These are phyloP conservation scores for Coprinopsis cinerea DNA, from an alignment of 768 basidiomycete genomes.

Conservation along the genomic window DNA sequence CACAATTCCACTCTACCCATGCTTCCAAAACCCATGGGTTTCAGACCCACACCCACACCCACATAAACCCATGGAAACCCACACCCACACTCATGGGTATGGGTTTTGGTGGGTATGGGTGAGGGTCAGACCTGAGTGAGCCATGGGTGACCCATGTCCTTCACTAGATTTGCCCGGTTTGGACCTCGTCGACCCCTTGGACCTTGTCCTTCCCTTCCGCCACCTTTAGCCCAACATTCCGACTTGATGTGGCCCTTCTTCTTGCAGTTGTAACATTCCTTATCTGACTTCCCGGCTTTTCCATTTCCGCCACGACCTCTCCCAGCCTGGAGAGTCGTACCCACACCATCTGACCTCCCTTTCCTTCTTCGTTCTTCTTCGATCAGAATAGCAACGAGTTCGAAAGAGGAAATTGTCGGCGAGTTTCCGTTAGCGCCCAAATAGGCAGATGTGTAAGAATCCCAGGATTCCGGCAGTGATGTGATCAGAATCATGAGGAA, in stretches of 20 bases:
- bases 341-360: not conserved
- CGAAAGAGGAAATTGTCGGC: slow-evolving; percentile 14
- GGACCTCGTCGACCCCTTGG: slow-evolving; percentile 22
- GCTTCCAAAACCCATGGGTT: too few species aligned
- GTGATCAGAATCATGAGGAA: slow-evolving; percentile 25
- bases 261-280: slow-evolving; percentile 29
- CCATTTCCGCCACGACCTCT: not conserved
- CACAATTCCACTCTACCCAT: too few species aligned
- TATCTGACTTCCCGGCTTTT: not conserved
- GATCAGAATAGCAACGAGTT: slow-evolving; percentile 19
- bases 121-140: too few species aligned
- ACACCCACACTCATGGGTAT: too few species aligned
- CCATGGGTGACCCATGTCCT: too few species aligned
- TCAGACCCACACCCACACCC: too few species aligned
- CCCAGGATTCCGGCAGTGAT: slow-evolving; percentile 24
- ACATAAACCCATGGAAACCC: too few species aligned
- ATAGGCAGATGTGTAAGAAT: slow-evolving; percentile 20
- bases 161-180: slow-evolving; percentile 11
- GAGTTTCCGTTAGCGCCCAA: slow-evolving; percentile 17
- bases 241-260: slow-evolving; percentile 23
- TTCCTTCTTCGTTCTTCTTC: slow-evolving; percentile 14
- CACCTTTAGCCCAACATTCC: too few species aligned
- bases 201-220: slow-evolving; percentile 30
- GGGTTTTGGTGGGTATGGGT: too few species aligned
- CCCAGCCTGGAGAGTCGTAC: not conserved